phyloP scores from a whole-genome alignment of 352 stramenopile species.

The Globisporangium paroecandrum region DNA sequence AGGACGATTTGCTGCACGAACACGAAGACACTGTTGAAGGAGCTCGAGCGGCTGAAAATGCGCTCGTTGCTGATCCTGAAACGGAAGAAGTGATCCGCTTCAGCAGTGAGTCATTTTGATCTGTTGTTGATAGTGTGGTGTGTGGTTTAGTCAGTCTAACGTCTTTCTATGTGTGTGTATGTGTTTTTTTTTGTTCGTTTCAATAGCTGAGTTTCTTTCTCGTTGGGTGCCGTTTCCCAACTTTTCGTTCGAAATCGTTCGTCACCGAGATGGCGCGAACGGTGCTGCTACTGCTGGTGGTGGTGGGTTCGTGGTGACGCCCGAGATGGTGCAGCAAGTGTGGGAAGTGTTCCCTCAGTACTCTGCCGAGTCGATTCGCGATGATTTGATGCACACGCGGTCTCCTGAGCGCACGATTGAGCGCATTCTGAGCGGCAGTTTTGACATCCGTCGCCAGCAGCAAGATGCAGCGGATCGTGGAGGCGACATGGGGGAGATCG shows the following conservation, averaged over 20 bases:
- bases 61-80: slow-evolving; percentile 5
- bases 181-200: slow-evolving; percentile 3
- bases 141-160: background rate
- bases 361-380: slow-evolving; percentile 47
- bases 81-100: slow-evolving; percentile 67
- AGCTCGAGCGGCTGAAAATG: background rate
- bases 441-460: slow-evolving; percentile 38
- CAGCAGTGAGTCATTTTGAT: slow-evolving; percentile 58
- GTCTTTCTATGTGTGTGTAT: slow-evolving; percentile 15
- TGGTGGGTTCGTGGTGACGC: slow-evolving; percentile 47
- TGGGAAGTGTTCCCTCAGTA: slow-evolving; percentile 77
- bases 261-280: slow-evolving; percentile 28
- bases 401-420: slow-evolving; percentile 73
- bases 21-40: background rate
- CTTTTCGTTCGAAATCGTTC: slow-evolving; percentile 75
- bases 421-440: slow-evolving; percentile 53
- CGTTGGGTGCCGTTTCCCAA: slow-evolving; percentile 68
- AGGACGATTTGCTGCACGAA: slow-evolving; percentile 8
- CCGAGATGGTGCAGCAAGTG: slow-evolving; percentile 72
- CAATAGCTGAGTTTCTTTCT: slow-evolving; percentile 60
- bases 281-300: slow-evolving; percentile 15
- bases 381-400: slow-evolving; percentile 48
- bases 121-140: background rate
- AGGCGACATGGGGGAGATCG: slow-evolving; percentile 27
- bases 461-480: slow-evolving; percentile 3